Percentiles rank a stretch among this genome's conserved stretches.
These are phyloP conservation scores for Backusella australiensis DNA, from an alignment of 192 early-diverging fungal genomes.

Conservation along the genomic window DNA sequence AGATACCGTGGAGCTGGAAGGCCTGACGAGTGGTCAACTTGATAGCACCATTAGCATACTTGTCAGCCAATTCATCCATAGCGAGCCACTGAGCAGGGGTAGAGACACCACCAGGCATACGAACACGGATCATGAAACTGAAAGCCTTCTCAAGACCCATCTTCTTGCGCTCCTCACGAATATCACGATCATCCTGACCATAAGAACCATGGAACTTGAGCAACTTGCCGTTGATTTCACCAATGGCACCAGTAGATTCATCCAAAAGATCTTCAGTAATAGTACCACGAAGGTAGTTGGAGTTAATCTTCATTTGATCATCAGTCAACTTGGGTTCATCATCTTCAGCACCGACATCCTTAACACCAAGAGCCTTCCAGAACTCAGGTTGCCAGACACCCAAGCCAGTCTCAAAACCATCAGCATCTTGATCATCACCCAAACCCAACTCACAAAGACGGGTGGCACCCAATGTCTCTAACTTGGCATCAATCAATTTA, in stretches of 20 bases:
- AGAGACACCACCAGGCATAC: slow-evolving; percentile 88
- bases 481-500: slow-evolving; percentile 79
- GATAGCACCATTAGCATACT: slow-evolving; percentile 82
- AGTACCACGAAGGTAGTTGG: slow-evolving; percentile 91
- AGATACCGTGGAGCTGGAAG: slow-evolving; percentile 94
- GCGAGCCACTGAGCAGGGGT: slow-evolving; percentile 89
- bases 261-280: slow-evolving; percentile 86
- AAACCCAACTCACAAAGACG: slow-evolving; percentile 67
- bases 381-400: slow-evolving; percentile 74
- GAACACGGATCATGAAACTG: slow-evolving; percentile 96
- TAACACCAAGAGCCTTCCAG: slow-evolving; percentile 82
- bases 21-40: slow-evolving; percentile 97
- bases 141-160: slow-evolving; percentile 90
- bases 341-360: slow-evolving; percentile 60
- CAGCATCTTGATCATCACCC: slow-evolving; percentile 93
- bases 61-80: slow-evolving; percentile 90
- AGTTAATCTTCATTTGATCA: slow-evolving; percentile 89
- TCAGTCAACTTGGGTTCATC: slow-evolving; percentile 74
- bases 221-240: slow-evolving; percentile 89
- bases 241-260: slow-evolving; percentile 76
- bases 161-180: slow-evolving; percentile 79
- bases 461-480: slow-evolving; percentile 73
- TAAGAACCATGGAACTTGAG: slow-evolving; percentile 98
- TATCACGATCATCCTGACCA: slow-evolving; percentile 95
- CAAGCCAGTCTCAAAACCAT: slow-evolving; percentile 86